Conservation (phyloP, 257 asterid species). For the Solanum lignicaule region DNA sequence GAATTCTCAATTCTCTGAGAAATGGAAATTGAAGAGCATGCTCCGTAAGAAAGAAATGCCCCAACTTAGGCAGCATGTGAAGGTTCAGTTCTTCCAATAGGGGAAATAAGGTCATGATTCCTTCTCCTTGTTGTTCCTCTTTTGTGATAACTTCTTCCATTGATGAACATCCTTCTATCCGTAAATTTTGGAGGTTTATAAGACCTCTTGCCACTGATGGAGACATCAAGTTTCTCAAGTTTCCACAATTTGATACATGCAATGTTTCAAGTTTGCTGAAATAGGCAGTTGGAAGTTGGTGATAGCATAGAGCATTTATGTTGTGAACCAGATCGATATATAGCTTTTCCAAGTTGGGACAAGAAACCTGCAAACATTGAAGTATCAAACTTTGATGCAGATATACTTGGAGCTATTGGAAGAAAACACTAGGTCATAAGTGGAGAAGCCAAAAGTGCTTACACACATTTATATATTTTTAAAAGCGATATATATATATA, state of each 20-base stretch:
- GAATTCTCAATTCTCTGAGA: fast-evolving
- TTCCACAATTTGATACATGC: fast-evolving
- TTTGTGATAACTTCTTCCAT: background rate
- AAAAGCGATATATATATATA: too few species aligned
- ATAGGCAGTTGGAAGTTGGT: background rate
- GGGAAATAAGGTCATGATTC: background rate
- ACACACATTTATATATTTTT: too few species aligned
- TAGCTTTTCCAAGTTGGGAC: background rate
- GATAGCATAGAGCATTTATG: background rate
- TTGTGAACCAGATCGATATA: fast-evolving
- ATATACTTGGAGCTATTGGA: too few species aligned
- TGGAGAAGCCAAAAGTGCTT: too few species aligned
- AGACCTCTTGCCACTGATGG: background rate
- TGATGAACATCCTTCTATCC: fast-evolving
- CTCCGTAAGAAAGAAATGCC: background rate
- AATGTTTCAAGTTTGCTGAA: background rate
- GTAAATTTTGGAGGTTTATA: background rate
- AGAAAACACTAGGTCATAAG: too few species aligned
- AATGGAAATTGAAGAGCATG: background rate
- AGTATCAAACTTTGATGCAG: too few species aligned
- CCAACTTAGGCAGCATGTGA: fast-evolving
- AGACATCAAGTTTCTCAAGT: background rate
- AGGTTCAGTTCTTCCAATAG: fast-evolving
- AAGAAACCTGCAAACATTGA: background rate
- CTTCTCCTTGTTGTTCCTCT: background rate